Evolutionary conservation across 495 filamentous ascomycete species (phyloP), one percentile per base, ranked within the genome.

Genomic region (Xylaria flabelliformis): DNA sequence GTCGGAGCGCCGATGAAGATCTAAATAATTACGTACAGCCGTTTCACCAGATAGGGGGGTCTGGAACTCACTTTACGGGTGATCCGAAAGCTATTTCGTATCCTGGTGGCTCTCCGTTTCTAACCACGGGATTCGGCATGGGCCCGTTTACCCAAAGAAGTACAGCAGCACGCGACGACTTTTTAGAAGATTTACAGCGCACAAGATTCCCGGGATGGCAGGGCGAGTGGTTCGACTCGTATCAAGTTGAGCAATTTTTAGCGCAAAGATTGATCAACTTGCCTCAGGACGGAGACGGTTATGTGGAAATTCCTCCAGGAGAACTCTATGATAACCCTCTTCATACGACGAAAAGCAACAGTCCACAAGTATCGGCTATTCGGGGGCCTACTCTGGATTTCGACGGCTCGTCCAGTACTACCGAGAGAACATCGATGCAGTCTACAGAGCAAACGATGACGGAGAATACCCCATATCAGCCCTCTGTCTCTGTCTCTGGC

Each of bases 181-280:
- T 75, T 1, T 53, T 84, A 15, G 79, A 79, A 0, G 71, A 73
- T 61, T 74, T 78, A 56, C 79, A 85, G 72, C 79, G 84, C 81
- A 77, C 85, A 44, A 76, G 83, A 24, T 70, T 84, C 24, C 77
- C 83, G 9, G 88, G 86, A 0, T 85, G 90, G 76, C 84, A 89
- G 50, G 91, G 91, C 29, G 91, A 93, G 63, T 95, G 90, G 86
- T 91, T 92, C 73, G 91, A 94, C 73, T 84, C 90, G 6, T 83
- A 89, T 61, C 93, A 94, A 74, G 89, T 94, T 6, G 90, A 94
- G 79, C 83, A 88, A 12, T 94, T 90, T 78, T 84, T 95, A 21
- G 80, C 82, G 66, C 82, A 88, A 76, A 83, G 86, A 41, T 90
- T 90, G 0, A 82, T 92, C 21, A 74, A 81, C 21, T 87, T 92